Evolutionary conservation across 169 alveolate species (phyloP).

Genomic region (Eimeria zaria): DNA sequence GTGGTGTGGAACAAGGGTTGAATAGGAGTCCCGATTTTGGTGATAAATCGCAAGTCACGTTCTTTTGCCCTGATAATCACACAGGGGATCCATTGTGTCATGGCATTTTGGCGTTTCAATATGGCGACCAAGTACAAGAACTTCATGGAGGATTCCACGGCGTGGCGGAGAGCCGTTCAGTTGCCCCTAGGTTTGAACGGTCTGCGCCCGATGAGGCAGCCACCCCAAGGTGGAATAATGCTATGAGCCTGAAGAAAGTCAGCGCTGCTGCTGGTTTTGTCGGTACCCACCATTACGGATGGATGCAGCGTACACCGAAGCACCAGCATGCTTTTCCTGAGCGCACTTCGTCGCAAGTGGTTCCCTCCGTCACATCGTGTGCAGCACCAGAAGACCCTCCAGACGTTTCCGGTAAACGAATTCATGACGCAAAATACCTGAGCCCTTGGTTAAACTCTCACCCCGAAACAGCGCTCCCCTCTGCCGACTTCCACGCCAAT

Average conservation of each 20-base stretch:
- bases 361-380: background rate
- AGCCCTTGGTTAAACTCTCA: background rate
- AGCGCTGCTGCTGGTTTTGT: background rate
- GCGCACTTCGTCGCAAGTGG: background rate
- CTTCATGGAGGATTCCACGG: background rate
- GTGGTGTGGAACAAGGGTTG: background rate
- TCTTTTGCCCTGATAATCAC: background rate
- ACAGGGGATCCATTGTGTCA: background rate
- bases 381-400: background rate
- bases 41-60: background rate
- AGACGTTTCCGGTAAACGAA: background rate
- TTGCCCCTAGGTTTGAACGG: background rate
- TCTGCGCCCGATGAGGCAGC: background rate
- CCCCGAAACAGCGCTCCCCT: background rate
- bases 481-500: background rate
- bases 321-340: background rate
- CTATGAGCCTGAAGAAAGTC: background rate
- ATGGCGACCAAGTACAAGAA: background rate
- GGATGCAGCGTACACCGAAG: background rate
- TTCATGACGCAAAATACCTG: background rate
- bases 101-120: conserved; percentile 14
- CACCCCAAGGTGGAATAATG: background rate
- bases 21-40: background rate
- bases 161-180: background rate
- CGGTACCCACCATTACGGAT: background rate